Conservation (phyloP, 169 alveolate genomes). For the Besnoitia besnoiti region DNA sequence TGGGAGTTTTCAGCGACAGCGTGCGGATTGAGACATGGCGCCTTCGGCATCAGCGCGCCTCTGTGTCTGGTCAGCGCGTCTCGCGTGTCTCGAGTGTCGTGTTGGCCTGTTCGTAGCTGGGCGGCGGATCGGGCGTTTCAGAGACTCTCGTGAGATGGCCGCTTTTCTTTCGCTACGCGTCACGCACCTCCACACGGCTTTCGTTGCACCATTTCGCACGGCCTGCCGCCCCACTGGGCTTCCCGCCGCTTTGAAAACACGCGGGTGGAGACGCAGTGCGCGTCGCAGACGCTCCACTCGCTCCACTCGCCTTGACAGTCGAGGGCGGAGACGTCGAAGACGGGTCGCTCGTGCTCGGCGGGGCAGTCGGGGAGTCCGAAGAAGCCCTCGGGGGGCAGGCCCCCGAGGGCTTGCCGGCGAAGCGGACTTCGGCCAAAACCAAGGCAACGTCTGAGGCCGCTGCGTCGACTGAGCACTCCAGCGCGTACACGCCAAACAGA, state of each 20-base stretch:
- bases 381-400: constrained; percentile 42
- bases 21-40: no score
- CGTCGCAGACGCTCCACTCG: constrained; percentile 30
- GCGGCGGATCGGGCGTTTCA: no score
- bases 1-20: no score
- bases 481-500: constrained; percentile 14
- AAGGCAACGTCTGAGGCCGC: neutral
- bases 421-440: neutral
- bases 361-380: neutral
- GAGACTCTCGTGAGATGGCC: no score
- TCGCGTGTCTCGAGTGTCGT: no score
- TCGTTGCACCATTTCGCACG: constrained; percentile 1
- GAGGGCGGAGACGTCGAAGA: constrained; percentile 17
- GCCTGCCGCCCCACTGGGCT: constrained; percentile 44
- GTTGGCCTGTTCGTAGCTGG: no score
- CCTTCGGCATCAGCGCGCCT: no score
- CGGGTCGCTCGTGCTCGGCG: neutral
- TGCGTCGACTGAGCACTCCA: neutral
- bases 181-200: constrained; percentile 32
- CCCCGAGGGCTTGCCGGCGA: neutral
- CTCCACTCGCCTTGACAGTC: constrained; percentile 38
- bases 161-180: neutral
- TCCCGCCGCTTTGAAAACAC: neutral
- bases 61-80: no score
- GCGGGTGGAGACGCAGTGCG: constrained; percentile 13